Conservation (phyloP, 768 basidiomycete species). For the Suillus discolor region DNA sequence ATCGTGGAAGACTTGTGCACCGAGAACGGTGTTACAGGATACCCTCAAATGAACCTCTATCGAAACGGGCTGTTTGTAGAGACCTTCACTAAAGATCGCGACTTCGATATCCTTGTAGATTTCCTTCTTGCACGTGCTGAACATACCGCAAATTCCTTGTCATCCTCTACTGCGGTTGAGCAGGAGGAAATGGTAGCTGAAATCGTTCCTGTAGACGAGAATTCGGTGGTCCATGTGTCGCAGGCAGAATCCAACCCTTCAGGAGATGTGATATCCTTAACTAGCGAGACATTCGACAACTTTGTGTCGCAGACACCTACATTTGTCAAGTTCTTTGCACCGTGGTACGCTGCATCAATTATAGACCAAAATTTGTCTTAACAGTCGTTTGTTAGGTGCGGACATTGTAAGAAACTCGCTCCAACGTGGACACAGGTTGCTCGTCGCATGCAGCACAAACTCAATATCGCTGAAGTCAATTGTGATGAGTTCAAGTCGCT, state of each 20-base stretch:
- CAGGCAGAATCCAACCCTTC: conserved; percentile 24
- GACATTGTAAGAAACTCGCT: conserved; percentile 94
- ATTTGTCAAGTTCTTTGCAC: conserved; percentile 86
- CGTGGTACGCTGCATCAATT: conserved; percentile 56
- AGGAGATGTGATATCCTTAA: conserved; percentile 27
- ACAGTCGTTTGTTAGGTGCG: conserved; percentile 56
- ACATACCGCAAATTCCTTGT: conserved; percentile 19
- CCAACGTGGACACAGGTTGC: conserved; percentile 83
- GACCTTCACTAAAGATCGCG: conserved; percentile 55
- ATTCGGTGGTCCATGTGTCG: conserved; percentile 18
- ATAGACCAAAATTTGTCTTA: background rate
- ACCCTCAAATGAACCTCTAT: conserved; percentile 79
- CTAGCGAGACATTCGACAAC: conserved; percentile 38
- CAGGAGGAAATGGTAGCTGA: conserved; percentile 7
- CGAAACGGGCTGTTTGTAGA: conserved; percentile 63
- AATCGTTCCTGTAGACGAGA: conserved; percentile 11
- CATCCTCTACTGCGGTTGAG: conserved; percentile 11
- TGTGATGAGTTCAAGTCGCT: conserved; percentile 76
- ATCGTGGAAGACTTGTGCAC: conserved; percentile 69
- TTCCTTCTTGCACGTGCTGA: conserved; percentile 54
- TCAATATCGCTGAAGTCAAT: conserved; percentile 85
- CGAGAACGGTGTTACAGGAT: conserved; percentile 66
- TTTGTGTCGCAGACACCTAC: conserved; percentile 49
- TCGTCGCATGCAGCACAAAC: conserved; percentile 61
- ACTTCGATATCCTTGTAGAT: conserved; percentile 52